Conservation (phyloP, 2,329 filamentous ascomycete genomes). For the Thelonectria discophora region DNA sequence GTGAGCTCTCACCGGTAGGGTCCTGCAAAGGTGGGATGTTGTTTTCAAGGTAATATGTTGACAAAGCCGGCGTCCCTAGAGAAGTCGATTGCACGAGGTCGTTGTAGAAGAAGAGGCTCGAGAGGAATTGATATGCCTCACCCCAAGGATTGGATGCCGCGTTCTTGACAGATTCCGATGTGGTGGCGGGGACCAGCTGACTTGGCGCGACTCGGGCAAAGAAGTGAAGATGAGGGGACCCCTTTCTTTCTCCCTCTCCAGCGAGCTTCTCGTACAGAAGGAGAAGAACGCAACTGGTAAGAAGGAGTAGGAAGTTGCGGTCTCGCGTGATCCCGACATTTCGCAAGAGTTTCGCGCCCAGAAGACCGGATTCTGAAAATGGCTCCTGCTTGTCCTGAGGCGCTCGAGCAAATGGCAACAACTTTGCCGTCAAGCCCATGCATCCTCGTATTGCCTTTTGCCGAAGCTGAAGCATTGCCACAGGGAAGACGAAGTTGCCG, state of each 20-base stretch:
- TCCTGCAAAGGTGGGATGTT: background rate
- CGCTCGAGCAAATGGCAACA: too few species aligned
- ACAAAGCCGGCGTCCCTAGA: slow-evolving; percentile 20
- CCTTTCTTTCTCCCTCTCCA: slow-evolving; percentile 24
- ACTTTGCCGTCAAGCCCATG: background rate
- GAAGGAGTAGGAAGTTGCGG: slow-evolving; percentile 16
- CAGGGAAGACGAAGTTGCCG: slow-evolving; percentile 22
- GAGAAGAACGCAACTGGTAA: slow-evolving; percentile 28
- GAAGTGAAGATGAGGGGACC: slow-evolving; percentile 24
- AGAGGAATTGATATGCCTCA: slow-evolving; percentile 28
- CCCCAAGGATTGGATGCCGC: background rate
- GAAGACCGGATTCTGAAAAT: background rate
- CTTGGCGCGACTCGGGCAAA: slow-evolving; percentile 20
- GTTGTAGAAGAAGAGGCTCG: slow-evolving; percentile 32
- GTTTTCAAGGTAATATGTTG: slow-evolving; percentile 24
- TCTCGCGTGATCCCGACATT: background rate
- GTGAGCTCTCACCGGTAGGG: background rate
- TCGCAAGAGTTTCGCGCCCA: background rate
- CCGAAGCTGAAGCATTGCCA: slow-evolving; percentile 24
- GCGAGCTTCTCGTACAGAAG: slow-evolving; percentile 32
- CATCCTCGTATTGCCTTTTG: slow-evolving; percentile 29
- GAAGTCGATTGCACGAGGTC: slow-evolving; percentile 33
- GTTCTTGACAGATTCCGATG: background rate
- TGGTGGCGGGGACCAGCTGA: slow-evolving; percentile 3
- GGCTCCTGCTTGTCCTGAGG: background rate